Conservation (phyloP, 108 stramenopile species). For the Cylindrotheca fusiformis region DNA sequence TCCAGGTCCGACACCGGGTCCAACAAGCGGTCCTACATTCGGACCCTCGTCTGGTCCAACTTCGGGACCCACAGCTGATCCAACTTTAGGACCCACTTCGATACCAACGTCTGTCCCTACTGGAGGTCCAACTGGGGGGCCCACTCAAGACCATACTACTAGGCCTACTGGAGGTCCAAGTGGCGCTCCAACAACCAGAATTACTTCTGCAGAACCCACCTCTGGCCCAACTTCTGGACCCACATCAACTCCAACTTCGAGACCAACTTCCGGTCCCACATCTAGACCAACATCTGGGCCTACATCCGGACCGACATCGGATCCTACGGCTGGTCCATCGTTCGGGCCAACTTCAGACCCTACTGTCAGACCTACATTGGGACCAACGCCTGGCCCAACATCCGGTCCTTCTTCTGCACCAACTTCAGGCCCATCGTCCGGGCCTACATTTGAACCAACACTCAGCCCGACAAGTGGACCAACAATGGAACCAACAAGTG, state of each 20-base stretch:
- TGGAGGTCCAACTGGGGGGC: too few relatives aligned
- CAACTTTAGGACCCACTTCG: too few relatives aligned
- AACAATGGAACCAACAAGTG: too few relatives aligned
- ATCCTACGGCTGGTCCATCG: slow-evolving; percentile 13
- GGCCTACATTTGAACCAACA: slow-evolving; percentile 5
- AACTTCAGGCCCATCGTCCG: too few relatives aligned
- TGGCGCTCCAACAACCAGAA: slow-evolving; percentile 3
- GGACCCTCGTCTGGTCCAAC: slow-evolving; percentile 5
- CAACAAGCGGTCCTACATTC: slow-evolving; percentile 1
- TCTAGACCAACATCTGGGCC: slow-evolving; percentile 13
- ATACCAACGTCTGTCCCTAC: too few relatives aligned
- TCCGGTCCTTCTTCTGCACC: slow-evolving; percentile 13
- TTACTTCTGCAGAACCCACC: slow-evolving; percentile 12
- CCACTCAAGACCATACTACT: slow-evolving; percentile 1
- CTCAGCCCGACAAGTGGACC: slow-evolving; percentile 12
- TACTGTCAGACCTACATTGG: slow-evolving; percentile 8
- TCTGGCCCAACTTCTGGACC: slow-evolving; percentile 6
- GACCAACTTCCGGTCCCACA: slow-evolving; percentile 15
- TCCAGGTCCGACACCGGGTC: slow-evolving; percentile 2
- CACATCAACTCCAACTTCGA: slow-evolving; percentile 1
- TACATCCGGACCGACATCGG: slow-evolving; percentile 2
- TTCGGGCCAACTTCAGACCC: slow-evolving; percentile 9
- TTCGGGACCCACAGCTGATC: neutral
- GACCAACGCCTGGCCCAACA: slow-evolving; percentile 16
- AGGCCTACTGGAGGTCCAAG: slow-evolving; percentile 7